These are phyloP conservation scores for Protea cynaroides DNA, from an alignment of 164 flowering plant genomes.

Conservation along the genomic window DNA sequence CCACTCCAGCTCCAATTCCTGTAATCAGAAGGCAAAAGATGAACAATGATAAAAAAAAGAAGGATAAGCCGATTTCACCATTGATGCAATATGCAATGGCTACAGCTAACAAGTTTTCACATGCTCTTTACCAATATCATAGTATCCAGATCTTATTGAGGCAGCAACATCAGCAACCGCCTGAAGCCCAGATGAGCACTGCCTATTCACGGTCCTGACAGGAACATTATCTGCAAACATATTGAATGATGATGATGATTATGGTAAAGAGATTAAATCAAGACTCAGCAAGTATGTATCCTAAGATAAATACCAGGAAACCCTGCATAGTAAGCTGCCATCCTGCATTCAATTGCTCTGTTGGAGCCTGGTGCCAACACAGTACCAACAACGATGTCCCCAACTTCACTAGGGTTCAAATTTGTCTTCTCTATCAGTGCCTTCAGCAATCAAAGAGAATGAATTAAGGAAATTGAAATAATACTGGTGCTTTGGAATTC, in stretches of 20 bases:
- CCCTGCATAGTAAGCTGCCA: conserved; percentile 99
- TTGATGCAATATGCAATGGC: neutral
- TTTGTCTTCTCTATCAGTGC: conserved; percentile 88
- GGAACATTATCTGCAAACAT: conserved; percentile 74
- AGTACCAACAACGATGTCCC: conserved; percentile 93
- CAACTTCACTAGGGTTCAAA: conserved; percentile 81
- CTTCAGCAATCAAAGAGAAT: conserved; percentile 25
- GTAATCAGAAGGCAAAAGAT: conserved; percentile 1
- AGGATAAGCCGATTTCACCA: neutral
- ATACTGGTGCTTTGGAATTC: neutral
- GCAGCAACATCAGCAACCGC: conserved; percentile 99
- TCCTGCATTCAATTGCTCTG: conserved; percentile 93
- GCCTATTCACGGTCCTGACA: conserved; percentile 88
- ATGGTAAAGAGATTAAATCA: too few relatives aligned
- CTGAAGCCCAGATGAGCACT: conserved; percentile 98
- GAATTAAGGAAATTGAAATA: neutral
- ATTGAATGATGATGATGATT: too few relatives aligned
- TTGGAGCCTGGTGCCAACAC: conserved; percentile 89
- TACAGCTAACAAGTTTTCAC: too few relatives aligned
- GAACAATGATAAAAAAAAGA: too few relatives aligned
- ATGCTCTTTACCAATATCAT: conserved; percentile 70
- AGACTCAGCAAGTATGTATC: neutral
- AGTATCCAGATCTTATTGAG: conserved; percentile 90
- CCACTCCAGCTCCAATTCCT: conserved; percentile 98
- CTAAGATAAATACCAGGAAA: conserved; percentile 62